Percentiles rank a stretch among this genome's conserved stretches.
Conservation (phyloP, 176 grass and related monocot species). For the Bonia amplexicaulis region DNA sequence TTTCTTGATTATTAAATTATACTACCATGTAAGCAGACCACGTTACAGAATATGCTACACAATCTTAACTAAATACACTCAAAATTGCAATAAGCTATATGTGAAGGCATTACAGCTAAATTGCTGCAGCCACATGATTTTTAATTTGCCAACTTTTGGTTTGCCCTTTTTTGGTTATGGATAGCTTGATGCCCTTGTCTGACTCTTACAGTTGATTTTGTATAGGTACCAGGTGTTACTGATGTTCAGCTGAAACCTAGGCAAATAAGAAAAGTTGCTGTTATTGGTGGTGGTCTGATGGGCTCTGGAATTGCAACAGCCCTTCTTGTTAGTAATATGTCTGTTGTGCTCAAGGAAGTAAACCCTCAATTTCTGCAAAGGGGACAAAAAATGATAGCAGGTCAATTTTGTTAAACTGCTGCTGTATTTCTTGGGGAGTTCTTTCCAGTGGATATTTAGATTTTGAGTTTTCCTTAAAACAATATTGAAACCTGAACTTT, state of each 20-base stretch:
- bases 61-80: neutral
- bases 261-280: slow-evolving; percentile 81
- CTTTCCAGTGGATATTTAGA: neutral
- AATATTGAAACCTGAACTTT: neutral
- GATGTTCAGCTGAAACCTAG: slow-evolving; percentile 87
- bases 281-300: slow-evolving; percentile 98
- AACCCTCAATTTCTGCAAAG: slow-evolving; percentile 78
- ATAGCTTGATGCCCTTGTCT: slow-evolving; percentile 8
- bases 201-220: slow-evolving; percentile 26
- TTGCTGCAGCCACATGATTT: neutral
- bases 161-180: neutral
- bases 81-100: neutral
- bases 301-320: slow-evolving; percentile 97
- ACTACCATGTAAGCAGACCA: neutral
- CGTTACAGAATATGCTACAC: neutral
- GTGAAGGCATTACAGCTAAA: neutral
- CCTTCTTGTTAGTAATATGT: slow-evolving; percentile 76
- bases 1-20: neutral
- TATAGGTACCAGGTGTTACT: slow-evolving; percentile 89
- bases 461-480: neutral
- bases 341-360: slow-evolving; percentile 96
- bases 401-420: slow-evolving; percentile 36
- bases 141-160: neutral
- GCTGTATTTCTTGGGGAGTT: neutral
- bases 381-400: slow-evolving; percentile 84